phyloP scores from a whole-genome alignment of 768 basidiomycete genomes.

The Kwoniella bestiolae region DNA sequence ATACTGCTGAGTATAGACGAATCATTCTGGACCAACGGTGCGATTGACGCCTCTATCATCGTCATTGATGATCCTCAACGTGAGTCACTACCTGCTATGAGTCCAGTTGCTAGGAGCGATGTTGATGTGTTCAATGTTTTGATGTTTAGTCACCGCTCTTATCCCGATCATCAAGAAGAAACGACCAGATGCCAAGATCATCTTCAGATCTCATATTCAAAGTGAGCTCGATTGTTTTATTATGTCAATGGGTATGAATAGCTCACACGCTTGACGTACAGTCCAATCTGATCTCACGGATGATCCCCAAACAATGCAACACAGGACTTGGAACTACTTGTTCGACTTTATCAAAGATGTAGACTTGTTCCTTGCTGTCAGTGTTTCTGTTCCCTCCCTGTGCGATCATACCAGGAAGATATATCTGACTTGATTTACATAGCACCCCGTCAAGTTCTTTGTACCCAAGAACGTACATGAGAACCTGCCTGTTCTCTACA shows the following conservation, averaged over 20 bases:
- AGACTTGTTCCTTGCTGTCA: slow-evolving; percentile 82
- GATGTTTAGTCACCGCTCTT: slow-evolving; percentile 70
- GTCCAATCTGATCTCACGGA: slow-evolving; percentile 75
- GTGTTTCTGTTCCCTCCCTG: too few species aligned
- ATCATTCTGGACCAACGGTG: slow-evolving; percentile 80
- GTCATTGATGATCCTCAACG: slow-evolving; percentile 70
- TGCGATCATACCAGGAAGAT: too few species aligned
- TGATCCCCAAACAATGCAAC: slow-evolving; percentile 77
- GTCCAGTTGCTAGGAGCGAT: not conserved
- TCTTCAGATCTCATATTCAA: slow-evolving; percentile 95
- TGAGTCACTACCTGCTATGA: slow-evolving; percentile 13
- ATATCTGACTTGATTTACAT: slow-evolving; percentile 18
- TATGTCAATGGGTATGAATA: slow-evolving; percentile 59
- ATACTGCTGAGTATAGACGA: slow-evolving; percentile 52
- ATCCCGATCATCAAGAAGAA: slow-evolving; percentile 89
- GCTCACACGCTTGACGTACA: slow-evolving; percentile 18
- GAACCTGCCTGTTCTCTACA: slow-evolving; percentile 53
- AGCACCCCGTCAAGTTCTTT: slow-evolving; percentile 90
- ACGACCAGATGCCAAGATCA: slow-evolving; percentile 80
- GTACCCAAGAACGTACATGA: slow-evolving; percentile 82
- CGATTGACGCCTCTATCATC: slow-evolving; percentile 72
- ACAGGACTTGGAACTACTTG: slow-evolving; percentile 91
- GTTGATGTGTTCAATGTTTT: not conserved
- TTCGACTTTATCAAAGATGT: slow-evolving; percentile 89
- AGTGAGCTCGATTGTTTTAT: slow-evolving; percentile 52